Conservation (phyloP, 2,329 filamentous ascomycete genomes). For the Fusarium camptoceras region DNA sequence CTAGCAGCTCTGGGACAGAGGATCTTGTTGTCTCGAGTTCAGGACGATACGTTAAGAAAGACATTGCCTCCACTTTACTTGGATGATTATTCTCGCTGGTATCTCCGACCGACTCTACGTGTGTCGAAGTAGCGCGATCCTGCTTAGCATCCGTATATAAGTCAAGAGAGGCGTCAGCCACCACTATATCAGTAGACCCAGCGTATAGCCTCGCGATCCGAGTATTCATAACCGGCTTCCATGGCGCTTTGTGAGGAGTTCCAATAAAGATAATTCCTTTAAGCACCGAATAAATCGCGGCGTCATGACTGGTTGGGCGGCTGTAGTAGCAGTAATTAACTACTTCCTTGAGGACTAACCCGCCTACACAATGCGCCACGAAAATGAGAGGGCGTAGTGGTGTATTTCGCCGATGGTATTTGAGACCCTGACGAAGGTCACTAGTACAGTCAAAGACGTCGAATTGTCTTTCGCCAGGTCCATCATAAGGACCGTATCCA, state of each 20-base stretch:
- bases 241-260: background rate
- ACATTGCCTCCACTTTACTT: background rate
- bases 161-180: background rate
- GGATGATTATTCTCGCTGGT: rapidly evolving
- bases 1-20: background rate
- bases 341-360: background rate
- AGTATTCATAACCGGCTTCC: background rate
- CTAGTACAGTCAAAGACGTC: background rate
- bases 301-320: background rate
- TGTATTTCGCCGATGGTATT: background rate
- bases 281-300: background rate
- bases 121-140: background rate
- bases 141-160: background rate
- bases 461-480: background rate
- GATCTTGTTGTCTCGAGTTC: background rate
- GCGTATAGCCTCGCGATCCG: background rate
- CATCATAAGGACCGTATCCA: background rate
- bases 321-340: background rate
- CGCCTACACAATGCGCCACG: background rate
- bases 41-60: background rate
- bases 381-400: background rate
- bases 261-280: background rate
- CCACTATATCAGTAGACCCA: background rate
- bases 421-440: rapidly evolving
- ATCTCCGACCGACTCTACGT: background rate